A percentile compares a stretch with the other conserved stretches of the same genome.
These are phyloP conservation scores for Beauveria varroae DNA, from an alignment of 2,329 filamentous ascomycete genomes.

Conservation along the genomic window DNA sequence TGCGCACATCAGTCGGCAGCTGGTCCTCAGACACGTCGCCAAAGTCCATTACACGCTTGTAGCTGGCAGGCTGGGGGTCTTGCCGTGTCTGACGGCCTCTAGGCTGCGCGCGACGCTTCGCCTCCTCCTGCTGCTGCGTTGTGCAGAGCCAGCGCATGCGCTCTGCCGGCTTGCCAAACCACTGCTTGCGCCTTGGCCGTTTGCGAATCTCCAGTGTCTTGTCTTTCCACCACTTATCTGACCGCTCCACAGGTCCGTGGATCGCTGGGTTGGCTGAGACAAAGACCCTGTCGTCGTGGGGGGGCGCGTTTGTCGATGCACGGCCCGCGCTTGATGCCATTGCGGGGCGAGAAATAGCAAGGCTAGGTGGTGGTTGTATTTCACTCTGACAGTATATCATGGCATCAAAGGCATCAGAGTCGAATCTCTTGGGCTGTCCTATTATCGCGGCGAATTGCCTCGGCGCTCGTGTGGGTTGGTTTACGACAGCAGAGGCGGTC, in stretches of 20 bases:
- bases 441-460: not conserved
- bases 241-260: slow-evolving; percentile 36
- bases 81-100: not conserved
- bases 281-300: slow-evolving; percentile 29
- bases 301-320: not conserved
- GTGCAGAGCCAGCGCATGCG: slow-evolving; percentile 27
- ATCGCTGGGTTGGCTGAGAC: slow-evolving; percentile 43
- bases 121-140: slow-evolving; percentile 15
- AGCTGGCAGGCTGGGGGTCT: slow-evolving; percentile 23
- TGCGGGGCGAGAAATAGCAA: slow-evolving; percentile 1
- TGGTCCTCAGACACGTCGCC: slow-evolving; percentile 30
- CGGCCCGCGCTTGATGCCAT: not conserved
- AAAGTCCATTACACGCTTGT: slow-evolving; percentile 26
- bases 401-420: slow-evolving; percentile 14
- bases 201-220: slow-evolving; percentile 43
- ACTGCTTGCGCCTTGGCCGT: slow-evolving; percentile 42
- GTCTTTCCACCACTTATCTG: slow-evolving; percentile 36
- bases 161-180: slow-evolving; percentile 38
- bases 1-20: slow-evolving; percentile 36
- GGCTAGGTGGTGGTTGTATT: not conserved
- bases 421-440: slow-evolving; percentile 3
- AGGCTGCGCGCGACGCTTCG: slow-evolving; percentile 6
- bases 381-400: slow-evolving; percentile 12
- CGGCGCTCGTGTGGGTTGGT: not conserved
- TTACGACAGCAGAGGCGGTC: not conserved